These are phyloP conservation scores for Mortierella antarctica DNA, from an alignment of 192 early-diverging fungal species.

Conservation along the genomic window DNA sequence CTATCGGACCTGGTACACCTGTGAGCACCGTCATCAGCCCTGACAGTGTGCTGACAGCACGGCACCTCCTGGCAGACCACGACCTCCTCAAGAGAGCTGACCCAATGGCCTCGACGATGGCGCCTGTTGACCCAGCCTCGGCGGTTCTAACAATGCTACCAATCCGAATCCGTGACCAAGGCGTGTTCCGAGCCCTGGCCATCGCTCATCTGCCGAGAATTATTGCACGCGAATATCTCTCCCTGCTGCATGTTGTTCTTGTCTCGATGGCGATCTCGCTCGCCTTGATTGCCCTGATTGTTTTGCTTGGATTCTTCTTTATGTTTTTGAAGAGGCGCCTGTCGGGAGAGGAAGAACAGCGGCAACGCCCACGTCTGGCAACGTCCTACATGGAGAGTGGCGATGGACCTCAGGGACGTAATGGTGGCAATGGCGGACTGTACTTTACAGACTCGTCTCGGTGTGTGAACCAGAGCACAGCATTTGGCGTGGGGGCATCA, in stretches of 20 bases:
- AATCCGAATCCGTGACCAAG: constrained; percentile 32
- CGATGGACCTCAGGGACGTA: background rate
- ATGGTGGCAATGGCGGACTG: background rate
- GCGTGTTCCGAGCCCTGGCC: constrained; percentile 34
- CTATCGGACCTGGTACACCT: background rate
- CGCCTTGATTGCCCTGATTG: constrained; percentile 71
- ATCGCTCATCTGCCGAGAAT: constrained; percentile 43
- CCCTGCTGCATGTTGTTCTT: constrained; percentile 73
- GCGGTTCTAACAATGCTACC: background rate
- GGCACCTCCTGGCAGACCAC: background rate
- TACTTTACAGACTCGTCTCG: background rate
- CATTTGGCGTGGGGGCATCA: background rate
- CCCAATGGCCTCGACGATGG: background rate
- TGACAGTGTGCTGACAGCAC: background rate
- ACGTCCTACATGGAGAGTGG: constrained; percentile 35
- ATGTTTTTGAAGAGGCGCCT: constrained; percentile 31
- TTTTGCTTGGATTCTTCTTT: constrained; percentile 67
- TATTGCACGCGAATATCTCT: constrained; percentile 36
- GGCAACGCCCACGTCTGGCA: constrained; percentile 9
- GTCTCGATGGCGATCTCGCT: constrained; percentile 77
- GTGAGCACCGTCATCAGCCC: background rate
- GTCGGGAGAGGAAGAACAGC: background rate
- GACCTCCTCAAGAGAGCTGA: background rate
- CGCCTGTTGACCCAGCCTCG: background rate
- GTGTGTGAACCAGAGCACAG: background rate